A percentile compares a stretch with the other conserved stretches of the same genome.
These are phyloP conservation scores for Nemania abortiva DNA, from an alignment of 2,329 filamentous ascomycete species.

Conservation along the genomic window DNA sequence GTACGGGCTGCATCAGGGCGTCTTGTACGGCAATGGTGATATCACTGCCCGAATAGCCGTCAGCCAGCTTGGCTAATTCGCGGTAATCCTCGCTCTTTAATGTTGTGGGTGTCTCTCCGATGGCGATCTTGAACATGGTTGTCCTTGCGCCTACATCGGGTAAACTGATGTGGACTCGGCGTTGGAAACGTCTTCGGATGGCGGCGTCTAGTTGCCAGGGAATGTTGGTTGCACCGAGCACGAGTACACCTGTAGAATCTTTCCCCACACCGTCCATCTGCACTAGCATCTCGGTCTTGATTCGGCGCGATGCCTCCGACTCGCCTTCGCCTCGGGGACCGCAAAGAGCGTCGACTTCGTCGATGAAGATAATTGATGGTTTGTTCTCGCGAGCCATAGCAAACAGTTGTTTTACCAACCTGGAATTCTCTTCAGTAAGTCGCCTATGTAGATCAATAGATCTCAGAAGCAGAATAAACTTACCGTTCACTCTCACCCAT, in stretches of 20 bases:
- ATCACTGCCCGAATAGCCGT: constrained; percentile 96
- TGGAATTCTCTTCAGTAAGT: constrained; percentile 53
- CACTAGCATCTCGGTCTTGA: constrained; percentile 98
- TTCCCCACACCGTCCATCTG: constrained; percentile 99
- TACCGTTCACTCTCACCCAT: constrained; percentile 99
- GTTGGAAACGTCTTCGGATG: constrained; percentile 94
- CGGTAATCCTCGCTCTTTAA: constrained; percentile 83
- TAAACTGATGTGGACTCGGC: constrained; percentile 93
- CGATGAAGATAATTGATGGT: constrained; percentile 98
- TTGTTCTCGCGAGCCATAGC: constrained; percentile 98
- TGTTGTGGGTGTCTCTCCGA: constrained; percentile 92
- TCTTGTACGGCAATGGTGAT: constrained; percentile 96
- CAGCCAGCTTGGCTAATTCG: constrained; percentile 82
- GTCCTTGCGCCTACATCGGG: constrained; percentile 89
- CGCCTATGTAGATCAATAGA: constrained; percentile 45
- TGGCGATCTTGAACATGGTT: constrained; percentile 93
- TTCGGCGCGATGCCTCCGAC: constrained; percentile 94
- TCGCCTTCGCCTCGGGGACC: constrained; percentile 94
- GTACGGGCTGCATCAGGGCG: constrained; percentile 95
- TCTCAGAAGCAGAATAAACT: constrained; percentile 40
- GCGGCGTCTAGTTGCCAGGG: constrained; percentile 98
- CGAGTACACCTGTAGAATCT: constrained; percentile 92
- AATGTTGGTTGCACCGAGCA: constrained; percentile 97
- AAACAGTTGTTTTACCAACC: constrained; percentile 95
- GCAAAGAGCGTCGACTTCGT: constrained; percentile 96